These are phyloP conservation scores for Termitomyces sp. DNA, from an alignment of 768 basidiomycete genomes.

Conservation along the genomic window DNA sequence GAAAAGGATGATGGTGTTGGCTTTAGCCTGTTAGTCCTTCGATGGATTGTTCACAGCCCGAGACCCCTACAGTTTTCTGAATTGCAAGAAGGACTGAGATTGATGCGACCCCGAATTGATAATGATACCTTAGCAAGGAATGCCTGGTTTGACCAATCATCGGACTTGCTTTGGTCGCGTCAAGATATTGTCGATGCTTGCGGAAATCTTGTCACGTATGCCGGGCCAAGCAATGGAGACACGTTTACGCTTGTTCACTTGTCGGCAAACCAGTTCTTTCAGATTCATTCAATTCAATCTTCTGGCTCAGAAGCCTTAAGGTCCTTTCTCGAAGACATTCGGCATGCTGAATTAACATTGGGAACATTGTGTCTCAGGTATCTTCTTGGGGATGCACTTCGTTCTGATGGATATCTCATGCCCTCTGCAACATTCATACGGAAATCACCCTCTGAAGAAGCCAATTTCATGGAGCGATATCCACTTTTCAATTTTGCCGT, in stretches of 20 bases:
- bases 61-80: conserved; percentile 1
- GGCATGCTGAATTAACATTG: not conserved
- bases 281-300: not conserved
- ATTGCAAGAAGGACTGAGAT: conserved; percentile 2
- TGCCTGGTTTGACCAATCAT: not conserved
- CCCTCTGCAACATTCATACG: not conserved
- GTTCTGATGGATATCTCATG: not conserved
- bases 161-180: conserved; percentile 5
- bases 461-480: not conserved
- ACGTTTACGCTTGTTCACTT: conserved; percentile 4
- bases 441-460: not conserved
- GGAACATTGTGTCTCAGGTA: conserved; percentile 1
- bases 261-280: conserved; percentile 2
- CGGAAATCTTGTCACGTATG: conserved; percentile 6
- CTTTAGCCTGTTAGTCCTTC: conserved; percentile 2
- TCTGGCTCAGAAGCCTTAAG: not conserved
- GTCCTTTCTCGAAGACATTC: not conserved
- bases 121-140: not conserved
- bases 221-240: not conserved
- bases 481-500: conserved; percentile 3
- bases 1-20: not conserved
- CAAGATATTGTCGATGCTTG: conserved; percentile 9
- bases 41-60: conserved; percentile 5
- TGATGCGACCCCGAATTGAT: not conserved
- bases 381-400: not conserved